Evolutionary conservation across 2,329 filamentous ascomycete species (phyloP).

Genomic region (Sclerotinia minor): DNA sequence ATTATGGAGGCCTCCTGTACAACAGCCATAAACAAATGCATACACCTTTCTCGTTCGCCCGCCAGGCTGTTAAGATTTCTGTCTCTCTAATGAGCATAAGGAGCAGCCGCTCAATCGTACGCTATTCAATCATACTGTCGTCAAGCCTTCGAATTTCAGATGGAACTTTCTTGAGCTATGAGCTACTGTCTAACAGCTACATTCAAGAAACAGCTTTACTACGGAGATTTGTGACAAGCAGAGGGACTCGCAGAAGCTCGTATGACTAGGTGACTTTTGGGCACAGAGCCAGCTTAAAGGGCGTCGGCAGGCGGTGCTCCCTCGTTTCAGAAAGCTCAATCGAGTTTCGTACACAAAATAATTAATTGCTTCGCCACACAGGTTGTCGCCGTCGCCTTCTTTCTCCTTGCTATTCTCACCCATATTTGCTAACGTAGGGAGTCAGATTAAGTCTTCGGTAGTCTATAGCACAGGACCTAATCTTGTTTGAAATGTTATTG

Average conservation of each 20-base stretch:
- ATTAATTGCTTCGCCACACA: constrained; percentile 19
- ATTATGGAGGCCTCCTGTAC: constrained; percentile 33
- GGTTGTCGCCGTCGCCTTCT: background rate
- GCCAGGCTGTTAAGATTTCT: background rate
- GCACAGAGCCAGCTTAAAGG: background rate
- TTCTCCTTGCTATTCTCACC: background rate
- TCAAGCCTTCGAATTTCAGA: background rate
- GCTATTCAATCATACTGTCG: background rate
- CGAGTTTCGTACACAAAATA: background rate
- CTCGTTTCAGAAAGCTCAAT: constrained; percentile 7
- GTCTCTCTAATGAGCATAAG: background rate
- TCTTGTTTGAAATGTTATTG: background rate
- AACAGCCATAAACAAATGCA: constrained; percentile 12
- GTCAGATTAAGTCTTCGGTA: background rate
- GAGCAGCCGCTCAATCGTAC: background rate
- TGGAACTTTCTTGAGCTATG: background rate
- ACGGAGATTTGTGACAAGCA: background rate
- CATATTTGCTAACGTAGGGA: background rate
- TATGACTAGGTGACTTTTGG: background rate
- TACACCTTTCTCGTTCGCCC: background rate
- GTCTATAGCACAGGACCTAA: background rate
- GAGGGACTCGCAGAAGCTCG: background rate
- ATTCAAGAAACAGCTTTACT: background rate
- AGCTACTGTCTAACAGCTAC: background rate
- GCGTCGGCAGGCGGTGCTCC: constrained; percentile 14